Evolutionary conservation across 768 basidiomycete genomes (phyloP).

Genomic region (Crucibulum laeve): DNA sequence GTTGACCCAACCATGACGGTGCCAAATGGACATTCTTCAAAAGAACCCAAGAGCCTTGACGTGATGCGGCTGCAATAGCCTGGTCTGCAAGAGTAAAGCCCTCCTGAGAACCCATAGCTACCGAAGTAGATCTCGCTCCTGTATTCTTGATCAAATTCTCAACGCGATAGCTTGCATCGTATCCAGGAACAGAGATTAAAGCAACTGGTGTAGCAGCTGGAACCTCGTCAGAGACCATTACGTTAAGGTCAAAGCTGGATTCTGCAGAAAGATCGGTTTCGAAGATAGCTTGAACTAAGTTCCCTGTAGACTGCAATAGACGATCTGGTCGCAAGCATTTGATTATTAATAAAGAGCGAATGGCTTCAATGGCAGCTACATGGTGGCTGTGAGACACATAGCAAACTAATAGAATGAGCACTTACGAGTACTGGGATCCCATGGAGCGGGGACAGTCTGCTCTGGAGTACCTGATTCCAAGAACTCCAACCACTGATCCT

Average conservation of each 20-base stretch:
- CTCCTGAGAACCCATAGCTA: constrained; percentile 98
- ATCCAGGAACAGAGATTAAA: constrained; percentile 90
- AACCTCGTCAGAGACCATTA: constrained; percentile 78
- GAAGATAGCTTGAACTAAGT: constrained; percentile 76
- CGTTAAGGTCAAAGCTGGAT: constrained; percentile 70
- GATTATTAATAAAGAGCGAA: constrained; percentile 73
- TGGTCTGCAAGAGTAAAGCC: constrained; percentile 96
- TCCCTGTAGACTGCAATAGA: constrained; percentile 74
- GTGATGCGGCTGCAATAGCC: constrained; percentile 87
- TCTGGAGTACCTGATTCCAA: constrained; percentile 67
- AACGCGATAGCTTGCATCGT: constrained; percentile 97
- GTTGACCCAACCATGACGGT: constrained; percentile 90
- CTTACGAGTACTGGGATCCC: constrained; percentile 77
- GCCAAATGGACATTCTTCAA: constrained; percentile 97
- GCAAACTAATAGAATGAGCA: constrained; percentile 10
- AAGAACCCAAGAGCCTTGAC: constrained; percentile 94
- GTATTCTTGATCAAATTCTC: constrained; percentile 81
- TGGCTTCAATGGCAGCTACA: constrained; percentile 66
- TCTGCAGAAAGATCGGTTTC: constrained; percentile 71
- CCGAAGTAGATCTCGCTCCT: constrained; percentile 74
- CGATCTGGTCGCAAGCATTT: constrained; percentile 94
- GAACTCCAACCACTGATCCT: constrained; percentile 70
- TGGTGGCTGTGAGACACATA: constrained; percentile 4
- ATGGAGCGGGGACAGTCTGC: constrained; percentile 64
- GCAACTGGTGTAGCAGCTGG: constrained; percentile 80